phyloP scores from a whole-genome alignment of 2,329 filamentous ascomycete genomes.

The Sordariomycetes sp. region DNA sequence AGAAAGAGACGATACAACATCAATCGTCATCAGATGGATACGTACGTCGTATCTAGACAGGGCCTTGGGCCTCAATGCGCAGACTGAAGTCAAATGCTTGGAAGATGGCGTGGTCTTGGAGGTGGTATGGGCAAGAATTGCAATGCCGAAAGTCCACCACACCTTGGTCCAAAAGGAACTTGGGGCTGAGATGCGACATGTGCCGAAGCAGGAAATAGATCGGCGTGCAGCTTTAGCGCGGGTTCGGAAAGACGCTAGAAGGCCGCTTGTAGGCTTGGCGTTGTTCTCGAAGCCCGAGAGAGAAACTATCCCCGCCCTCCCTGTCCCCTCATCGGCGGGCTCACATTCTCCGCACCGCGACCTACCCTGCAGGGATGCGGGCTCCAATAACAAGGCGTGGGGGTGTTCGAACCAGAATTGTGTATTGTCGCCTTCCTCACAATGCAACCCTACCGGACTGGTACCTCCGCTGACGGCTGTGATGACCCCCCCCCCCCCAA shows the following conservation, averaged over 20 bases:
- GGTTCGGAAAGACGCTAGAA: neutral
- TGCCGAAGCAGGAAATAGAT: neutral
- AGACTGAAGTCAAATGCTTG: neutral
- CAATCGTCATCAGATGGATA: no score
- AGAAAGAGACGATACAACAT: no score
- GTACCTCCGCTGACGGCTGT: neutral
- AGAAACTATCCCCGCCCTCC: neutral
- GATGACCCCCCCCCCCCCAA: no score
- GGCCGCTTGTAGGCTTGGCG: neutral
- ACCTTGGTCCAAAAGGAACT: neutral
- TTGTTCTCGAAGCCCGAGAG: neutral
- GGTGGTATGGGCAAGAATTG: neutral
- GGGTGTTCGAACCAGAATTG: neutral
- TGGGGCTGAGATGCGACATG: neutral
- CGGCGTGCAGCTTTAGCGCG: neutral
- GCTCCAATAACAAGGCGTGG: neutral
- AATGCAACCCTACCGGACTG: neutral
- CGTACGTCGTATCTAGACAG: no score
- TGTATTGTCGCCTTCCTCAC: neutral
- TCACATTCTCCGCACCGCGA: neutral
- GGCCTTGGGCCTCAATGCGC: no score
- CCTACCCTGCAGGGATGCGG: neutral
- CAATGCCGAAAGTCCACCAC: neutral
- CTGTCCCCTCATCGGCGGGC: no score
- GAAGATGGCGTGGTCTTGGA: neutral